These are phyloP conservation scores for Violaceomyces palustris DNA, from an alignment of 1,284 basidiomycete genomes.

Conservation along the genomic window DNA sequence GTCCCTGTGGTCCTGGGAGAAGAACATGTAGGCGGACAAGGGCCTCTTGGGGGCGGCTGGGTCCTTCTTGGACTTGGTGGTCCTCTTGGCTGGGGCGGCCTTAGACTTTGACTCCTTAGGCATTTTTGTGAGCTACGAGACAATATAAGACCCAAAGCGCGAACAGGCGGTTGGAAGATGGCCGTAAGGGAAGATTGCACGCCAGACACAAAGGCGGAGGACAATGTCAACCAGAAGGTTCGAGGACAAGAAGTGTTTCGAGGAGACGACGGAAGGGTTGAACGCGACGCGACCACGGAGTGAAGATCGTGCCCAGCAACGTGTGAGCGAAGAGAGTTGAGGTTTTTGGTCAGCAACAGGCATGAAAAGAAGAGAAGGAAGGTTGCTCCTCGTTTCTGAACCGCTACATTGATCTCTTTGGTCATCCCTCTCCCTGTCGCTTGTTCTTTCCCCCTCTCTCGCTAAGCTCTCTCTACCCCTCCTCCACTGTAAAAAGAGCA, in stretches of 20 bases:
- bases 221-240: background rate
- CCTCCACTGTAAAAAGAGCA: too few relatives aligned
- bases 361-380: too few relatives aligned
- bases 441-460: too few relatives aligned
- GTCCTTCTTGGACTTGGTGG: constrained; percentile 56
- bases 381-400: too few relatives aligned
- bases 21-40: constrained; percentile 97
- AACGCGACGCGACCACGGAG: constrained; percentile 6
- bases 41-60: constrained; percentile 80
- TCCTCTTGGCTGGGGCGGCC: constrained; percentile 34
- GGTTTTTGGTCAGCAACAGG: too few relatives aligned
- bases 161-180: background rate
- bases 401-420: too few relatives aligned
- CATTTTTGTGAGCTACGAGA: constrained; percentile 25
- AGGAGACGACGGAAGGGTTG: constrained; percentile 5
- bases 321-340: too few relatives aligned
- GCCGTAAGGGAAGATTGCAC: constrained; percentile 1
- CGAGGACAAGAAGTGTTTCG: constrained; percentile 8
- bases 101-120: constrained; percentile 46
- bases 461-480: too few relatives aligned
- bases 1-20: constrained; percentile 90
- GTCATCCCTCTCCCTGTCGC: too few relatives aligned
- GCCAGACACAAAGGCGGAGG: background rate
- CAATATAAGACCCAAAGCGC: too few relatives aligned
- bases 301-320: background rate